Evolutionary conservation across 208 protist genomes (phyloP).

Genomic region (Crithidia expoeki): DNA sequence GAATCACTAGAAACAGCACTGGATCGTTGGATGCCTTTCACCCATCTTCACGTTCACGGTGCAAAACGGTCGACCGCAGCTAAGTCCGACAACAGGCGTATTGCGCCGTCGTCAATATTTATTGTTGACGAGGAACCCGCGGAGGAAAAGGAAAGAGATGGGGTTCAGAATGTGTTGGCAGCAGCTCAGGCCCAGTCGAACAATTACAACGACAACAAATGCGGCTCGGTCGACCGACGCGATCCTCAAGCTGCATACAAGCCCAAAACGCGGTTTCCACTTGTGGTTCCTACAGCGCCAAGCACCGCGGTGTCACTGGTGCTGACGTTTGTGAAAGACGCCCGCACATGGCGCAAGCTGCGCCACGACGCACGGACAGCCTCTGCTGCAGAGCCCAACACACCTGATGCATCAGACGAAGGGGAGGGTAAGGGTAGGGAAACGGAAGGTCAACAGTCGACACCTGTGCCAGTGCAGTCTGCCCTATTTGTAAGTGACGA

Average conservation of each 20-base stretch:
- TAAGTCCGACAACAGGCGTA: neutral
- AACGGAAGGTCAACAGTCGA: neutral
- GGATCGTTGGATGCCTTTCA: constrained; percentile 8
- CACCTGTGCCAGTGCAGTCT: neutral
- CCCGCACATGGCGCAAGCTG: constrained; percentile 9
- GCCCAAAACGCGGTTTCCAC: neutral
- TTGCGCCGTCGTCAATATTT: neutral
- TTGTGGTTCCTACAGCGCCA: neutral
- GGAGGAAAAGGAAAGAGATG: neutral
- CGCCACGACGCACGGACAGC: constrained; percentile 4
- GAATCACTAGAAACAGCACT: constrained; percentile 6
- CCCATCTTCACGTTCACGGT: constrained; percentile 13
- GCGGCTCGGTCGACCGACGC: neutral
- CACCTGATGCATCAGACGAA: neutral
- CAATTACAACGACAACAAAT: neutral
- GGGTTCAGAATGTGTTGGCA: neutral
- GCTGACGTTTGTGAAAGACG: constrained; percentile 11
- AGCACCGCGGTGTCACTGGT: neutral
- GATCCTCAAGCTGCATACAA: neutral
- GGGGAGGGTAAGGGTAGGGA: neutral
- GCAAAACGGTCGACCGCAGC: neutral
- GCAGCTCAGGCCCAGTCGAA: neutral
- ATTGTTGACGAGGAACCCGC: neutral
- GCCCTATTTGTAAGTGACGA: constrained; percentile 18
- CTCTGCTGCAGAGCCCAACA: neutral